These are phyloP conservation scores for Tritrichomonas foetus DNA, from an alignment of 208 protist species.

Conservation along the genomic window DNA sequence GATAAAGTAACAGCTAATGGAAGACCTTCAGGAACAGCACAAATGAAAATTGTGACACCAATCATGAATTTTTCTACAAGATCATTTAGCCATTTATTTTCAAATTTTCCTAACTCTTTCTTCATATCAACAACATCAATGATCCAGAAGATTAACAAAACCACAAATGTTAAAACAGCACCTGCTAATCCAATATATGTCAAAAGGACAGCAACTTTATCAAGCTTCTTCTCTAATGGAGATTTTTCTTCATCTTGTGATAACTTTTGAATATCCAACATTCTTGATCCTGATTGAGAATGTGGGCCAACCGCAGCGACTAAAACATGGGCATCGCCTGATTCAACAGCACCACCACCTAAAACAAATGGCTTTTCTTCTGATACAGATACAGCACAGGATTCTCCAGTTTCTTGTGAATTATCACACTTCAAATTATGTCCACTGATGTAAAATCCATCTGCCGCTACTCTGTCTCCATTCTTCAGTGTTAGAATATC, in stretches of 20 bases:
- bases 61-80: slow-evolving; percentile 55
- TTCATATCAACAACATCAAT: background rate
- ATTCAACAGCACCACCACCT: slow-evolving; percentile 11
- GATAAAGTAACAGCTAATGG: slow-evolving; percentile 91
- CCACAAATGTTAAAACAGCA: slow-evolving; percentile 41
- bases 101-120: background rate
- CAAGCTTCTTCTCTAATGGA: slow-evolving; percentile 42
- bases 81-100: background rate
- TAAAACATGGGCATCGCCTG: background rate
- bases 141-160: background rate
- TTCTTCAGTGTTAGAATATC: slow-evolving; percentile 45
- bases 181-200: slow-evolving; percentile 38
- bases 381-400: background rate
- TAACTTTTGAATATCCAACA: background rate
- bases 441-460: background rate
- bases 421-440: background rate
- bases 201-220: background rate
- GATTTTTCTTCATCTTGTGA: background rate
- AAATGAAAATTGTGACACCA: no score
- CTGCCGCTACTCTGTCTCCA: slow-evolving; percentile 35
- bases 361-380: background rate
- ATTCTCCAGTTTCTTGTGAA: slow-evolving; percentile 7
- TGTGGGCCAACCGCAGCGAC: background rate
- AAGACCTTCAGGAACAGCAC: no score
- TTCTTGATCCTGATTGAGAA: background rate